These are phyloP conservation scores for Aspergillus funiculosus DNA, from an alignment of 495 filamentous ascomycete species.

Conservation along the genomic window DNA sequence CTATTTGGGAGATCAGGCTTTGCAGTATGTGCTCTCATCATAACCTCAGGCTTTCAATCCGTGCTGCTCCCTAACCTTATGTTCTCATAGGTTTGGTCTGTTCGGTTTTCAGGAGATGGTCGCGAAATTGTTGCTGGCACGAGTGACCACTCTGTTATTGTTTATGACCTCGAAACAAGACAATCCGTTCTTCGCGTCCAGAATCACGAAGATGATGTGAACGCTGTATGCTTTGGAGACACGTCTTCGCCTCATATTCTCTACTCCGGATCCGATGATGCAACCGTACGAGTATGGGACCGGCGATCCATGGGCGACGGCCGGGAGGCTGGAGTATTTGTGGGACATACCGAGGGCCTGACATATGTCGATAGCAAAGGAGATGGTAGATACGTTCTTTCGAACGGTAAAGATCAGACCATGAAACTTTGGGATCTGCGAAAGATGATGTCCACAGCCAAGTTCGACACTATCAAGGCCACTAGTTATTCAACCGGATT, in stretches of 20 bases:
- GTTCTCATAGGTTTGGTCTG: constrained; percentile 70
- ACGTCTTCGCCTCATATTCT: constrained; percentile 84
- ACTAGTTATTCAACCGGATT: constrained; percentile 59
- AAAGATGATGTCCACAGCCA: constrained; percentile 66
- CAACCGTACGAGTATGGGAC: constrained; percentile 83
- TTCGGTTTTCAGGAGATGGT: constrained; percentile 90
- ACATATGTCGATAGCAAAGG: constrained; percentile 97
- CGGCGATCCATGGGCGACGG: constrained; percentile 81
- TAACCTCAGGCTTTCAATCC: constrained; percentile 9
- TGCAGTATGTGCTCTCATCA: constrained; percentile 36
- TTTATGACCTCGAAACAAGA: constrained; percentile 87
- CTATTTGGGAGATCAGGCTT: constrained; percentile 43
- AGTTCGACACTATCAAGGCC: constrained; percentile 52
- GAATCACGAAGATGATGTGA: constrained; percentile 85
- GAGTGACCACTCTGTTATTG: constrained; percentile 67
- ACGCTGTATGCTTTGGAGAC: constrained; percentile 95
- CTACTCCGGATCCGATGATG: constrained; percentile 86
- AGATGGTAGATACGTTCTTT: constrained; percentile 89
- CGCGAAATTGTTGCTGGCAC: constrained; percentile 88
- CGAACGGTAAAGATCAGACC: constrained; percentile 91
- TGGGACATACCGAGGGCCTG: constrained; percentile 89
- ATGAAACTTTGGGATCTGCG: constrained; percentile 98
- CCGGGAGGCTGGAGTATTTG: constrained; percentile 84
- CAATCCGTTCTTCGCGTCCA: constrained; percentile 65
- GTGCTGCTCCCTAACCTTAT: background rate